Percentiles rank a stretch among this genome's conserved stretches.
Conservation (phyloP, 1,284 basidiomycete genomes). For the Moesziomyces globuligerus region DNA sequence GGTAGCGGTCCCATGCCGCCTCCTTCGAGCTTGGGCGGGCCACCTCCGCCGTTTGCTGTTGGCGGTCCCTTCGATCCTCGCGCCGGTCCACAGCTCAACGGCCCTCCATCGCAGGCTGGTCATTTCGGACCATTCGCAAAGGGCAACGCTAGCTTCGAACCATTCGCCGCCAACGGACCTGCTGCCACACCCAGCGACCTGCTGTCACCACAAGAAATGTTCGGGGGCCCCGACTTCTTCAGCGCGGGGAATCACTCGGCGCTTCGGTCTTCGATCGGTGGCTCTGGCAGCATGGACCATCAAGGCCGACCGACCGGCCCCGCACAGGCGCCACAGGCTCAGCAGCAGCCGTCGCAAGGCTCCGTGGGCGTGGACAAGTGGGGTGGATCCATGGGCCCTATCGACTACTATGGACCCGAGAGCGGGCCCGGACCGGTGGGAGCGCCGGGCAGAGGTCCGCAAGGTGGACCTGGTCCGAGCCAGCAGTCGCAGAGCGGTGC, state of each 20-base stretch:
- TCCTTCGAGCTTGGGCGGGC: slow-evolving; percentile 6
- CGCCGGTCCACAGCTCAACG: slow-evolving; percentile 28
- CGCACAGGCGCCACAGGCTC: slow-evolving; percentile 9
- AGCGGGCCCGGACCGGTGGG: slow-evolving; percentile 16
- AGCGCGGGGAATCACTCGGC: slow-evolving; percentile 15
- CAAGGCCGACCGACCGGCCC: slow-evolving; percentile 3
- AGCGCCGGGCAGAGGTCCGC: slow-evolving; percentile 12
- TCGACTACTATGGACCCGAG: slow-evolving; percentile 57
- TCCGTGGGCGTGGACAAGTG: slow-evolving; percentile 41
- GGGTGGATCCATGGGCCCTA: slow-evolving; percentile 53
- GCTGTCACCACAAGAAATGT: slow-evolving; percentile 51
- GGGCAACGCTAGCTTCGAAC: slow-evolving; percentile 30
- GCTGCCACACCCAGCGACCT: slow-evolving; percentile 28
- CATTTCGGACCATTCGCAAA: slow-evolving; percentile 28
- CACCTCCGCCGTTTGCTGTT: slow-evolving; percentile 23
- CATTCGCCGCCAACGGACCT: slow-evolving; percentile 20
- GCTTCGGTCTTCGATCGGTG: slow-evolving; percentile 17
- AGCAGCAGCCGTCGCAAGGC: slow-evolving; percentile 12
- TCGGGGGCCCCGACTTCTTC: slow-evolving; percentile 38
- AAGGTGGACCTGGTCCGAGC: slow-evolving; percentile 7
- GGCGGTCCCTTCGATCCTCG: slow-evolving; percentile 39
- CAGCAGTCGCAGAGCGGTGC: slow-evolving; percentile 10
- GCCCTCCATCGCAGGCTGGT: slow-evolving; percentile 18
- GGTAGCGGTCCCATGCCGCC: slow-evolving; percentile 16
- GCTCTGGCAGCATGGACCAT: slow-evolving; percentile 6